Conservation (phyloP, 495 filamentous ascomycete species). For the Lasiosphaeria miniovina region DNA sequence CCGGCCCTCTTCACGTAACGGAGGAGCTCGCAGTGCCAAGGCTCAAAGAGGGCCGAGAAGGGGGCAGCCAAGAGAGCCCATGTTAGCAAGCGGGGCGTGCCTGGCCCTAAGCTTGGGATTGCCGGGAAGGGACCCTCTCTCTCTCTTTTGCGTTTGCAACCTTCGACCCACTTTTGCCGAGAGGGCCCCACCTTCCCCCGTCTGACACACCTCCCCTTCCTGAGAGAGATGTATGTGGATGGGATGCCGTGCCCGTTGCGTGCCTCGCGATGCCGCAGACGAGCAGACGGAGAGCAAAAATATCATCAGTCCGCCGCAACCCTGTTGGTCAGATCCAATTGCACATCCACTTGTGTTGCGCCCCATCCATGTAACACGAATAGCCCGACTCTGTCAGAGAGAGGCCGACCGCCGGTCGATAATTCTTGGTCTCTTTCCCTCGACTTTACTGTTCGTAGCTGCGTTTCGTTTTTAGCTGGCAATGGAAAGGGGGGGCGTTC, state of each 20-base stretch:
- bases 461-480: no score
- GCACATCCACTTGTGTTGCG: slow-evolving; percentile 5
- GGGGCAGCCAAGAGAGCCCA: no score
- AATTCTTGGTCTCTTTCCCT: background rate
- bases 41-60: no score
- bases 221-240: background rate
- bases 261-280: background rate
- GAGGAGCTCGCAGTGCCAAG: no score
- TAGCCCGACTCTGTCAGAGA: background rate
- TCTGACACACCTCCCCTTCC: background rate
- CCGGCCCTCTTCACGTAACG: no score
- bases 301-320: background rate
- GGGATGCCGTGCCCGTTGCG: background rate
- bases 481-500: no score
- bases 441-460: no score
- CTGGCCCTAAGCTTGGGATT: no score
- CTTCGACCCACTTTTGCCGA: background rate
- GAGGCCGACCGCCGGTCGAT: background rate
- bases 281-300: background rate
- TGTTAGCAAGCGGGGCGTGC: no score
- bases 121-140: background rate
- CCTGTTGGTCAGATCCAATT: slow-evolving; percentile 10
- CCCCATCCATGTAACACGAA: background rate
- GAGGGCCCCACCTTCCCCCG: background rate
- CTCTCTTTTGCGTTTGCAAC: background rate